phyloP scores from a whole-genome alignment of 805 yeast species.

The Metschnikowia anglica region DNA sequence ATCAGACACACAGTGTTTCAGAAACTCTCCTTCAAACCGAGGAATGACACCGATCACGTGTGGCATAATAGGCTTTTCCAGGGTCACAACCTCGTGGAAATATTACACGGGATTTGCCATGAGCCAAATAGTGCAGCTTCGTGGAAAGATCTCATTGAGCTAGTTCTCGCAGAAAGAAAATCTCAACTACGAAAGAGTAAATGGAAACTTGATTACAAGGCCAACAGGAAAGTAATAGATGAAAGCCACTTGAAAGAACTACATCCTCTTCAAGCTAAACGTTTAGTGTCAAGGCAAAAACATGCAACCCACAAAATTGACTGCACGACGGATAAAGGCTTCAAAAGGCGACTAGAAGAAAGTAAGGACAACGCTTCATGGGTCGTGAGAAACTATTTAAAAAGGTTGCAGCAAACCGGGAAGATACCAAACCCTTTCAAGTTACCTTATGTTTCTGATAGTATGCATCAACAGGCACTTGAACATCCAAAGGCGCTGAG shows the following conservation, averaged over 20 bases:
- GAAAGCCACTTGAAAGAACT: constrained; percentile 10
- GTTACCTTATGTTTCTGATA: constrained; percentile 28
- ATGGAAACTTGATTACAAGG: constrained; percentile 23
- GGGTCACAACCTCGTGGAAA: constrained; percentile 17
- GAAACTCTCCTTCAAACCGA: constrained; percentile 16
- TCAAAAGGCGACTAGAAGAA: constrained; percentile 15
- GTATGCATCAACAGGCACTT: constrained; percentile 12
- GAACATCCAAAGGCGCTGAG: constrained; percentile 12
- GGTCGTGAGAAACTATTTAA: constrained; percentile 30
- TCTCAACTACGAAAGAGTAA: constrained; percentile 13
- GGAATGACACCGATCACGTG: constrained; percentile 6
- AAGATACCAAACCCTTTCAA: constrained; percentile 34
- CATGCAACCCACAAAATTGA: background rate
- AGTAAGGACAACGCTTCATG: constrained; percentile 19
- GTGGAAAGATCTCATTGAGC: constrained; percentile 17
- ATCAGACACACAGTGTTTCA: constrained; percentile 18
- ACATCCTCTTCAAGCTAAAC: constrained; percentile 15
- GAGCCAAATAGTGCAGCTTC: constrained; percentile 5
- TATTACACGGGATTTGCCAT: constrained; percentile 7
- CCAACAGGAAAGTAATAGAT: constrained; percentile 13
- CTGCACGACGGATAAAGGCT: constrained; percentile 13
- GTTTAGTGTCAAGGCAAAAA: constrained; percentile 9
- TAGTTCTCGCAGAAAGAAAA: constrained; percentile 18
- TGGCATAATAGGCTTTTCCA: constrained; percentile 6
- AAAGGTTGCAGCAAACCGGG: constrained; percentile 26